Conservation (phyloP, 768 basidiomycete species). For the Coprinopsis sp. region DNA sequence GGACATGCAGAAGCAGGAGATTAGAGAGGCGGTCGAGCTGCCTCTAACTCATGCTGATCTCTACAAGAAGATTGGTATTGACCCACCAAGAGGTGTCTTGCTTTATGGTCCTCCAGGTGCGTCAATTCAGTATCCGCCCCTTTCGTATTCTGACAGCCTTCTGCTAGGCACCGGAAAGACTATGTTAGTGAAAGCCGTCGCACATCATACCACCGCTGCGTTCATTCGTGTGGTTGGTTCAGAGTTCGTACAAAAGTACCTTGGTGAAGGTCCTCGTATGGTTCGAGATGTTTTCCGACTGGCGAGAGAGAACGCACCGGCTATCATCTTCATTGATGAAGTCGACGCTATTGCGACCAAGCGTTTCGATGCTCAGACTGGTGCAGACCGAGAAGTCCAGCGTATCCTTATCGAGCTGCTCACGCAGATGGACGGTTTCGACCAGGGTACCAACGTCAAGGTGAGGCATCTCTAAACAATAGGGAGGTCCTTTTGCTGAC, state of each 20-base stretch:
- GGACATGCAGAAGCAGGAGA: constrained; percentile 98
- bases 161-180: constrained; percentile 89
- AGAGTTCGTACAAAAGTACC: constrained; percentile 99
- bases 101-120: constrained; percentile 94
- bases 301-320: constrained; percentile 93
- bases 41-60: constrained; percentile 96
- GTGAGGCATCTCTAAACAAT: constrained; percentile 36
- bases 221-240: constrained; percentile 98
- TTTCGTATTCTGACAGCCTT: background rate
- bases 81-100: constrained; percentile 95
- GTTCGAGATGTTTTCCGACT: constrained; percentile 98
- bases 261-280: constrained; percentile 99
- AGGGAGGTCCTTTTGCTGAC: constrained; percentile 3
- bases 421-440: constrained; percentile 99
- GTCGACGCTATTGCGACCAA: constrained; percentile 99
- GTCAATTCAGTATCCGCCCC: constrained; percentile 11
- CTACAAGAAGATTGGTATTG: constrained; percentile 99
- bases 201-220: constrained; percentile 92
- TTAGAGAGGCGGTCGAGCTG: constrained; percentile 95
- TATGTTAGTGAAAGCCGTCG: constrained; percentile 99
- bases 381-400: constrained; percentile 98
- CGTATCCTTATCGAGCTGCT: constrained; percentile 94
- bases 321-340: constrained; percentile 99
- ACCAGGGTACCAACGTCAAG: constrained; percentile 98
- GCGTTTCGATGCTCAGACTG: constrained; percentile 98